phyloP scores from a whole-genome alignment of 495 filamentous ascomycete genomes.

The Aspergillus carlsbadensis region DNA sequence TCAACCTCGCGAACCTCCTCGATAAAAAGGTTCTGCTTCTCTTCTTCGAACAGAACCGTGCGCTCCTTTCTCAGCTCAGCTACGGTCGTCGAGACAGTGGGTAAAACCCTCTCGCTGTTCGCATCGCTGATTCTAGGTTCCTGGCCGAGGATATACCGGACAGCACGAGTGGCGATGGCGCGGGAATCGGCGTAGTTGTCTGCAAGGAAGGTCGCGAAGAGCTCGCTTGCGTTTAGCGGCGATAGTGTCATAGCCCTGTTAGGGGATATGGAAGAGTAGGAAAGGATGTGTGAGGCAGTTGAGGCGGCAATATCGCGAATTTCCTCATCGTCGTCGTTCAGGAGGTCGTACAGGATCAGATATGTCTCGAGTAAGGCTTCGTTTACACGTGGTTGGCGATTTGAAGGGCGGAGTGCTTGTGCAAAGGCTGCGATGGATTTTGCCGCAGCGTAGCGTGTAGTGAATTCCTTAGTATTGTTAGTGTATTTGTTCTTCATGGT shows the following conservation, averaged over 20 bases:
- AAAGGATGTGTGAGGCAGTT: conserved; percentile 44
- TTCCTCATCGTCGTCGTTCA: conserved; percentile 92
- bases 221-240: conserved; percentile 47
- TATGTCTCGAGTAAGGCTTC: conserved; percentile 43
- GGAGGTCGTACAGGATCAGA: conserved; percentile 56
- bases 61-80: conserved; percentile 56
- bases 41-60: conserved; percentile 75
- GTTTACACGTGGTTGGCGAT: conserved; percentile 27
- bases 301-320: conserved; percentile 65
- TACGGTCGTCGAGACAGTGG: conserved; percentile 47
- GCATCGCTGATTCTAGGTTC: conserved; percentile 26
- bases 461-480: conserved; percentile 53
- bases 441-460: conserved; percentile 60
- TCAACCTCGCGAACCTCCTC: conserved; percentile 71
- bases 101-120: conserved; percentile 9
- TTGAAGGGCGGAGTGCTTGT: conserved; percentile 25
- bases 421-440: conserved; percentile 37
- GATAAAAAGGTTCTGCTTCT: conserved; percentile 89
- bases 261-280: conserved; percentile 34
- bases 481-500: background rate
- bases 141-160: conserved; percentile 32
- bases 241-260: conserved; percentile 33
- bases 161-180: conserved; percentile 28
- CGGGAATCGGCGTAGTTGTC: conserved; percentile 35
- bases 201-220: conserved; percentile 45